Evolutionary conservation across 2,329 filamentous ascomycete species (phyloP), one percentile per base, ranked within the genome.

Genomic region (Penicillium sumatraense): DNA sequence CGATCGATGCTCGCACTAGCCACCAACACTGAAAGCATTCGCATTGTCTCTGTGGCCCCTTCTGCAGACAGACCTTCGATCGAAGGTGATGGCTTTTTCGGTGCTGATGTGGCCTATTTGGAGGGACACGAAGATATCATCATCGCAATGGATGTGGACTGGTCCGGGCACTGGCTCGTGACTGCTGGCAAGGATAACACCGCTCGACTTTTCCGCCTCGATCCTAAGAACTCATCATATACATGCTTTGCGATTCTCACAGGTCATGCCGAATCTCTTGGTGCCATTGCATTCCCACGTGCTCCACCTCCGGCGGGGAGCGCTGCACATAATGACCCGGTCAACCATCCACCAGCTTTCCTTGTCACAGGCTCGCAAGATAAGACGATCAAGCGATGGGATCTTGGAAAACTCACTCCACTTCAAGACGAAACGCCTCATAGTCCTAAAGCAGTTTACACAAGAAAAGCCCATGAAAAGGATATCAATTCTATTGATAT

Each of bases 171-270:
- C 72, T 99, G 95, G 95, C 84, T 99, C 35, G 93, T 89, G 11
- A 98, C 95, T 1, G 95, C 93, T 50, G 91, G 95, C 20, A 99
- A 99, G 76, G 95, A 99, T 72, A 99, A 98, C 68, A 95, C 90
- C 2, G 95, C 93, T 16, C 87, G 90, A 61, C 77, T 99, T 31
- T 99, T 95, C 95, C 84, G 89, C 50, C 80, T 99, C 23, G 93
- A 98, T 69, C 85, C 88, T 0, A 82, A 81, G 18, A 89, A 86
- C 56, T 83, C 86, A 53, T 89, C 89, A 0, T 97, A 88, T 69
- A 84, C 80, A n/a, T 96, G 90, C 72, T 88, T 89, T 74, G 87
- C 89, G 10, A 86, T 86, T 2, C 92, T 98, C 61, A 91, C 90
- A 0, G 95, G 96, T 10, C 95, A 99, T 68, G 91, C 95, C 3